Evolutionary conservation across 192 early-diverging fungal genomes (phyloP), one percentile per base, ranked within the genome.

Genomic region (Dissophora globulifera): DNA sequence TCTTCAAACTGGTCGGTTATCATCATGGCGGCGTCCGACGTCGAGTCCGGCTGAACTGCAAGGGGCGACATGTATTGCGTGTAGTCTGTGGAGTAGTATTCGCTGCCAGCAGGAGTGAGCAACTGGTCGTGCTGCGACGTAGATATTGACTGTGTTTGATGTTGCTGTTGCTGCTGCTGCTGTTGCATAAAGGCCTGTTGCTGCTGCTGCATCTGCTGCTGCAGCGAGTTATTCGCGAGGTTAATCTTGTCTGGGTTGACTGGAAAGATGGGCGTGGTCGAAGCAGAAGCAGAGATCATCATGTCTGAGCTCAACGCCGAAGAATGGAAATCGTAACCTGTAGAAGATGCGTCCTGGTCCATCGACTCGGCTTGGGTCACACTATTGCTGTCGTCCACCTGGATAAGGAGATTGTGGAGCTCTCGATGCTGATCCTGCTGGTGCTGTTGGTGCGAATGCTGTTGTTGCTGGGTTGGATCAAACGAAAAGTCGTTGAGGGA

Each of bases 11-110:
- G 72, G 30, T 76, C 72, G 0, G 72, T 55, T 13, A 76, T 67
- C 17, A 60, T 38, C 72, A 76, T 76, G 41, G 70, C 55, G 4
- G 72, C 72, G 47, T 54, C 72, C 17, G 57, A 47, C 0, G 50
- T 43, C 13, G 63, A 64, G 43, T 67, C 72, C 2, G 72, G 63
- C 22, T 66, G 58, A 15, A 76, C 52, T 8, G 58, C 63, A n/a
- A 67, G 50, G 6, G 72, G 72, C 16, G 72, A 76, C 72, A 76
- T 76, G 40, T 67, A 76, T 42, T 76, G 72, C 3, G 62, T 66
- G 31, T 61, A 76, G 35, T 76, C 72, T 31, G 72, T 57, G 1
- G 49, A 54, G 33, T 65, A 76, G 29, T 53, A 76, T 12, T 76
- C 71, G 27, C 46, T 76, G 17, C 43, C 51, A 16, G 63, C 63